Base-by-base conservation (phyloP, 371 early-diverging fungal species). In the Mucor sp. region DNA sequence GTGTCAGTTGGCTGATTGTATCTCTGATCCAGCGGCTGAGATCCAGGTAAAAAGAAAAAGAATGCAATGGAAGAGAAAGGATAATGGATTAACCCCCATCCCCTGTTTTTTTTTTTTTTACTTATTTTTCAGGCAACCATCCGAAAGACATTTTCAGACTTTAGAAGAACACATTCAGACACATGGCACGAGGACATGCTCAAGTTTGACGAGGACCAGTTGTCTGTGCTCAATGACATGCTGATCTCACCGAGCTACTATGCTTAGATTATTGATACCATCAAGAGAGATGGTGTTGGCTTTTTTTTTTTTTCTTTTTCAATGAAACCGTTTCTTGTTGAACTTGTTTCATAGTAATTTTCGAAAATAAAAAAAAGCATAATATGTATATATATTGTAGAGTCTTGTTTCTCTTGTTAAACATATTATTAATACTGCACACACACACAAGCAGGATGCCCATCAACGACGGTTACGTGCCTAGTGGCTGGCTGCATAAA, bases 81-180 rank as follows among this genome's bases (percentile, higher is more conserved):
- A 47, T 53, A 53, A 53, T 53, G 27, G 25, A 53, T 53, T 53
- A 53, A 53, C 53, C 27, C 6, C 17, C n/a, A n/a, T n/a, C n/a
- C n/a, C n/a, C n/a, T n/a, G n/a, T n/a, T n/a, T 25, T 17, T 17
- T 4, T 30, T 60, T 0, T 39, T 41, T 28, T 33, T 57, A n/a
- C 39, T 27, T 12, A 17, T 6, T 59, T 14, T 59, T 0, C 79
- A 91, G 88, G 71, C 91, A 12, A 93, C 97, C 7, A 90, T 95
- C 4, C 85, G 91, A 65, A 91, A 91, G 65, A 91, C 93, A 19
- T 96, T 95, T 81, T 89, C 95, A 6, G 96, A 96, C 65, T 97
- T 97, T 74, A 81, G 89, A 72, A 80, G 96, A 59, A 96, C 97
- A 1, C 97, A 97, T 71, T 94, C 94, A 60, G 97, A 97, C 68